Evolutionary conservation across 768 basidiomycete species (phyloP), one percentile per base, ranked within the genome.

Genomic region (Trametes cubensis): DNA sequence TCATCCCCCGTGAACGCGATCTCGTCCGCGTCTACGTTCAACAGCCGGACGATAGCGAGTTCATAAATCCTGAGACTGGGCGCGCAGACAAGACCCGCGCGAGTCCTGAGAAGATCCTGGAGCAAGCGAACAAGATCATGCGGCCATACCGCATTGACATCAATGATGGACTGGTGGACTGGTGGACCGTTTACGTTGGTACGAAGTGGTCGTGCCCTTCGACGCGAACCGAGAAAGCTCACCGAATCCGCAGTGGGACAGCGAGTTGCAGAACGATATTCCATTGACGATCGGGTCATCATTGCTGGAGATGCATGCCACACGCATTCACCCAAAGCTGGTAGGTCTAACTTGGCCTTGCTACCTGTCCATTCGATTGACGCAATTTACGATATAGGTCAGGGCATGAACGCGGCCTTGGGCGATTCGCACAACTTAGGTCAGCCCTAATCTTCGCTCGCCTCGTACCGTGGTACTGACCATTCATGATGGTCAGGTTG

Each of bases 231-330:
- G 4, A 51, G 1, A 23, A 38, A 38, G 1, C 2, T 39, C 20
- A 45, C 26, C 50, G 45, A 63, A 48, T 21, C 3, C 26, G 30
- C 41, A 83, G 83, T 85, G 46, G 83, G 83, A 4, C 83, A 85
- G 67, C 79, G 84, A 4, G 79, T 85, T 11, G 82, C 83, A 18
- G 77, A 81, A 39, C 72, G 72, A 15, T 85, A 79, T 69, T 78
- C 79, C 3, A 64, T 75, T 0, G 61, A 78, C 42, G 70, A 83
- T 39, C 79, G 84, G 6, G 75, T 83, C 1, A 82, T 85, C 64
- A 84, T 85, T 50, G 83, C 80, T 0, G 83, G 84, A 13, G 83
- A 83, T 64, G 82, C 82, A 5, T 84, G 80, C 34, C 80, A 79
- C 59, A 79, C 77, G 13, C 78, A 78, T 51, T 79, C 76, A 0